Conservation (phyloP, 345 rosid genomes). For the Rhizophora mangle region DNA sequence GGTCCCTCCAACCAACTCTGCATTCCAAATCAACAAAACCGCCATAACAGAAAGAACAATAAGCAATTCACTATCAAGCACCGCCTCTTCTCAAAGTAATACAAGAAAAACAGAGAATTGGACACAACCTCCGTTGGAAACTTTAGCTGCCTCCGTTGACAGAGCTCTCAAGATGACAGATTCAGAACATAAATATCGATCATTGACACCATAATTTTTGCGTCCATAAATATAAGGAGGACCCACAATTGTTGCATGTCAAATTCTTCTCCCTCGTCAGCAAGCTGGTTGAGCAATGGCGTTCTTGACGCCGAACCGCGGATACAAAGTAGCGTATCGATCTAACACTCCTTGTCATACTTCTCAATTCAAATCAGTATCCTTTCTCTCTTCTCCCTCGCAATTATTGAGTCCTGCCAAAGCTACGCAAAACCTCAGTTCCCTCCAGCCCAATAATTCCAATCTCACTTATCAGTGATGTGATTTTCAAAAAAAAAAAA, state of each 20-base stretch:
- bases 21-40: conserved; percentile 19
- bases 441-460: too few relatives aligned
- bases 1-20: conserved; percentile 75
- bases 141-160: conserved; percentile 44
- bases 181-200: conserved; percentile 20
- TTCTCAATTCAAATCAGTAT: conserved; percentile 18
- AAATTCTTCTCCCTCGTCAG: conserved; percentile 25
- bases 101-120: neutral
- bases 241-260: conserved; percentile 16
- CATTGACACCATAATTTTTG: conserved; percentile 13
- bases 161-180: conserved; percentile 39
- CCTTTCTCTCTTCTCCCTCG: neutral
- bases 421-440: too few relatives aligned
- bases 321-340: conserved; percentile 40
- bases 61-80: neutral
- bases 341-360: conserved; percentile 57
- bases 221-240: conserved; percentile 15
- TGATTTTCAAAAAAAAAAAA: too few relatives aligned
- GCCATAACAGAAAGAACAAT: neutral
- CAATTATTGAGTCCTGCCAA: too few relatives aligned
- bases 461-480: too few relatives aligned
- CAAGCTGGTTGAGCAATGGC: conserved; percentile 23
- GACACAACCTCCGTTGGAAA: conserved; percentile 40
- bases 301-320: conserved; percentile 34
- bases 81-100: neutral